Base-by-base conservation (phyloP, 768 basidiomycete species). In the Termitomyces sp. region DNA sequence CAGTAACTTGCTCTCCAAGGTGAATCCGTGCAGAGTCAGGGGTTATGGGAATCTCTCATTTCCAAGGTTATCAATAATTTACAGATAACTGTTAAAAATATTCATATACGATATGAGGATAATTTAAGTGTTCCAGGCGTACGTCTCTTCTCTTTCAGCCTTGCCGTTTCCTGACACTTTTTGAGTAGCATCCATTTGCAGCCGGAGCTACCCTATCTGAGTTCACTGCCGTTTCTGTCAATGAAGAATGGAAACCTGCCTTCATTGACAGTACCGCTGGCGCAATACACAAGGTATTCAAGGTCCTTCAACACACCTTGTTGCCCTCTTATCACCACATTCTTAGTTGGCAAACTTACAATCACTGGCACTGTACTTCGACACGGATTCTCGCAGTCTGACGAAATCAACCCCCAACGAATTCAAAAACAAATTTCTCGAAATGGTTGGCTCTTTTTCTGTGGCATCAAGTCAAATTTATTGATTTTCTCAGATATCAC, bases 31-130 rank as follows among this genome's bases (percentile, higher is more conserved):
- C 86, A 91, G 64, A 84, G 88, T n/a, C 89, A 94, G 72, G 88
- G 90, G 7, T 81, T 96, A 56, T 74, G 91, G 63, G 80, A 89
- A 41, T 92, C 93, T 16, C 73, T 98, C 44, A 84, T 88, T 40
- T 81, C 88, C 42, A 97, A 96, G 67, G 82, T 98, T 54, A 84
- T 98, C 60, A 96, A 98, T 72, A 99, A 99, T 66, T 70, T 98
- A 23, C 97, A 99, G 73, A 84, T 98, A 23, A 94, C 93, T 12
- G 84, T 98, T 56, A 92, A 89, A 72, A 96, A 97, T 63, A 92
- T 99, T 41, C 97, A 99, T 68, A 72, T 98, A 43, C 88, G 97
- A 50, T 99, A 98, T 64, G 97, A 99, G 71, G 97, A 99, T 73
- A 88, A 87, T 47, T 69, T 94, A 62, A 97, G 93, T 62, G 93